phyloP scores from a whole-genome alignment of 306 rosid species.

The Trifolium dubium region DNA sequence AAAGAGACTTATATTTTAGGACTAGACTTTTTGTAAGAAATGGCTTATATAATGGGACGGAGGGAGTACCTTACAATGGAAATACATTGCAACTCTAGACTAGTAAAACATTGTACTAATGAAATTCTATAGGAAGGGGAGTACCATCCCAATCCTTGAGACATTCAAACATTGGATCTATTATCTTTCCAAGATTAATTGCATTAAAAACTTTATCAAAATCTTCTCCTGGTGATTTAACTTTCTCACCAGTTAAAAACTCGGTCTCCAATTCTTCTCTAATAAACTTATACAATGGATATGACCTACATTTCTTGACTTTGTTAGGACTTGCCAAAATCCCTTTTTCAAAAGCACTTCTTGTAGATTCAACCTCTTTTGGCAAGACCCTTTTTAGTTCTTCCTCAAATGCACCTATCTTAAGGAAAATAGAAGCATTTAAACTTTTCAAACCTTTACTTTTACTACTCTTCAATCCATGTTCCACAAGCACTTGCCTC shows the following conservation, averaged over 20 bases:
- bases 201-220: conserved; percentile 48
- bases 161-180: conserved; percentile 43
- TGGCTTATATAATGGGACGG: too few relatives aligned
- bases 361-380: conserved; percentile 47
- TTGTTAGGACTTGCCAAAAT: conserved; percentile 44
- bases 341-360: conserved; percentile 43
- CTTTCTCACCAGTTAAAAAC: conserved; percentile 38
- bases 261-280: conserved; percentile 37
- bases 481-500: conserved; percentile 49
- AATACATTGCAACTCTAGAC: background rate
- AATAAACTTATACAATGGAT: conserved; percentile 42
- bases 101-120: background rate
- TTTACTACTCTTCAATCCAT: conserved; percentile 35
- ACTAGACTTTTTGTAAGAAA: too few relatives aligned
- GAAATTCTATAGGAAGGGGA: conserved; percentile 26
- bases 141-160: conserved; percentile 37
- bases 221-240: conserved; percentile 45
- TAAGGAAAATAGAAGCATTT: conserved; percentile 41
- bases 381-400: conserved; percentile 48
- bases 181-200: conserved; percentile 32
- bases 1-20: too few relatives aligned
- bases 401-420: conserved; percentile 52
- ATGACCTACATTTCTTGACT: conserved; percentile 43
- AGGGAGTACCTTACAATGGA: background rate
- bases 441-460: conserved; percentile 36